Evolutionary conservation across 1,139 yeast genomes (phyloP).

Genomic region (Candida mesenterica): DNA sequence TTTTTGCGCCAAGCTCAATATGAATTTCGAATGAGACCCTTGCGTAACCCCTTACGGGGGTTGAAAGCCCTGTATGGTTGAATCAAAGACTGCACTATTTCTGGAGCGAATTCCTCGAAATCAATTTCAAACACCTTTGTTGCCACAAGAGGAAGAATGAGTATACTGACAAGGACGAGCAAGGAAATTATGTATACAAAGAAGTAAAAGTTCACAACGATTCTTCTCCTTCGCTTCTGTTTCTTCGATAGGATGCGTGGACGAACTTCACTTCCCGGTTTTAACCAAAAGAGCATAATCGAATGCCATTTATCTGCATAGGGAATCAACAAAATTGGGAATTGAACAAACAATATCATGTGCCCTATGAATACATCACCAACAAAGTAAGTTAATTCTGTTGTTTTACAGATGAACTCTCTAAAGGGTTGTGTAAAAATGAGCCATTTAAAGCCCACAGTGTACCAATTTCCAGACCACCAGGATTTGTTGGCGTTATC

Average conservation of each 20-base stretch:
- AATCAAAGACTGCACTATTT: constrained; percentile 27
- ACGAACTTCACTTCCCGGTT: constrained; percentile 55
- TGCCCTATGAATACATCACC: constrained; percentile 56
- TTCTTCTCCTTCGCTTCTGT: constrained; percentile 27
- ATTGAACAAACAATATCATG: constrained; percentile 45
- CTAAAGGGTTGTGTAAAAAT: constrained; percentile 53
- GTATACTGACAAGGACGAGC: constrained; percentile 30
- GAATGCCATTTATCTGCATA: constrained; percentile 75
- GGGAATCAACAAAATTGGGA: constrained; percentile 56
- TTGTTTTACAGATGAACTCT: constrained; percentile 52
- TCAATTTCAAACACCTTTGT: constrained; percentile 34
- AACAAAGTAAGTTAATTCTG: constrained; percentile 55
- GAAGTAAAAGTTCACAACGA: constrained; percentile 34
- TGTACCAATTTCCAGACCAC: constrained; percentile 71
- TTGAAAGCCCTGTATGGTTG: constrained; percentile 39
- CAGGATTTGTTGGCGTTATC: constrained; percentile 55
- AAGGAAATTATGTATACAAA: constrained; percentile 41
- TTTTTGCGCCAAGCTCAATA: too few species aligned
- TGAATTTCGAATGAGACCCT: too few species aligned
- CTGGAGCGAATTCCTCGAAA: constrained; percentile 38
- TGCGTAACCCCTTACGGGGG: constrained; percentile 39
- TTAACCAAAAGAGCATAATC: constrained; percentile 75
- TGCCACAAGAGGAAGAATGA: constrained; percentile 43
- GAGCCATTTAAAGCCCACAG: constrained; percentile 51
- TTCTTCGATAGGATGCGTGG: constrained; percentile 38